A percentile compares a stretch with the other conserved stretches of the same genome.
phyloP scores from a whole-genome alignment of 306 rosid species.

The Astragalus glycyphyllos region DNA sequence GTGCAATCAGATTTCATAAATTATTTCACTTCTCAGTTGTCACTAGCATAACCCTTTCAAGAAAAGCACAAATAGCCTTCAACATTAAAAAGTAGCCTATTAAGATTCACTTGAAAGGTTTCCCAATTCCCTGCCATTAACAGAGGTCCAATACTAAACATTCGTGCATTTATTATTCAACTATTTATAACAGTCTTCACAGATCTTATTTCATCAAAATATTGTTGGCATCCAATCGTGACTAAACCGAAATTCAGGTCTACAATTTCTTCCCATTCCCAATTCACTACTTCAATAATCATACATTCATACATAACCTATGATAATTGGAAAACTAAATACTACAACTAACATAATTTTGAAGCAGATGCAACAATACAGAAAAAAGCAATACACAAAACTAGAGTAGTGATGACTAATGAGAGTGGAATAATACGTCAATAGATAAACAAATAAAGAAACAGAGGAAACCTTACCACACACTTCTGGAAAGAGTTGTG shows the following conservation, averaged over 20 bases:
- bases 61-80: conserved; percentile 15
- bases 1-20: conserved; percentile 2
- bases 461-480: conserved; percentile 67
- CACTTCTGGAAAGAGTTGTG: conserved; percentile 77
- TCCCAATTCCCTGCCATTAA: not conserved
- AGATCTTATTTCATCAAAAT: not conserved
- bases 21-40: not conserved
- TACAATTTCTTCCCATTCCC: conserved; percentile 3
- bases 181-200: not conserved
- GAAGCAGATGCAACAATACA: conserved; percentile 22
- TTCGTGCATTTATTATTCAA: conserved; percentile 1
- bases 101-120: not conserved
- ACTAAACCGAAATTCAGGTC: conserved; percentile 15
- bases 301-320: not conserved
- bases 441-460: not conserved
- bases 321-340: not conserved
- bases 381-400: conserved; percentile 8
- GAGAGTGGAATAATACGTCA: not conserved
- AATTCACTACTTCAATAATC: not conserved
- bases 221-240: not conserved
- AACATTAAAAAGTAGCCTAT: not conserved
- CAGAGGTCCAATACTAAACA: not conserved
- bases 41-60: conserved; percentile 2
- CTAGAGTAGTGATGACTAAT: not conserved
- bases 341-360: not conserved